Conservation (phyloP, 441 rosid species). For the Arabidopsis hybrid region DNA sequence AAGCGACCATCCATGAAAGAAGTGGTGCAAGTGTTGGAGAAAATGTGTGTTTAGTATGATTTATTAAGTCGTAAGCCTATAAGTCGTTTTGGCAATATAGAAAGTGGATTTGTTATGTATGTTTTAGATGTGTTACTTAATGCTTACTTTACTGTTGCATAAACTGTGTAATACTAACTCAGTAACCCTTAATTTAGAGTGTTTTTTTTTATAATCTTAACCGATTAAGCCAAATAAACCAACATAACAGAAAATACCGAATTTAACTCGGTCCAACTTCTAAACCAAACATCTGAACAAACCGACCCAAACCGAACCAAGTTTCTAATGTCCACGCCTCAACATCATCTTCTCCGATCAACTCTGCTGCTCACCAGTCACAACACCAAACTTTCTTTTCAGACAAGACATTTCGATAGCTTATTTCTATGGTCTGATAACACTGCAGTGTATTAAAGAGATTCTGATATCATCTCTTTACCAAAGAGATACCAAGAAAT, state of each 20-base stretch:
- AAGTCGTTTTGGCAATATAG: constrained; percentile 8
- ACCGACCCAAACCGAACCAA: constrained; percentile 13
- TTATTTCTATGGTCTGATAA: neutral
- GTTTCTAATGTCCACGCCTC: constrained; percentile 16
- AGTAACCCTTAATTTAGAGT: too few relatives aligned
- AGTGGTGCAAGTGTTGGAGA: constrained; percentile 67
- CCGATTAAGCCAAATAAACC: neutral
- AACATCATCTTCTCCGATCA: neutral
- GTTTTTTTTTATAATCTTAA: neutral
- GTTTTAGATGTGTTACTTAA: constrained; percentile 26
- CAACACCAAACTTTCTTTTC: neutral
- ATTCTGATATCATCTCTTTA: neutral
- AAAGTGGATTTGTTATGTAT: constrained; percentile 1
- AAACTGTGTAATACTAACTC: constrained; percentile 23
- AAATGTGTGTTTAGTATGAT: constrained; percentile 43
- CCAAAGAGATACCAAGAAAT: constrained; percentile 5
- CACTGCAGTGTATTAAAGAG: too few relatives aligned
- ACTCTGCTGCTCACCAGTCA: neutral
- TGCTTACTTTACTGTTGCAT: constrained; percentile 9
- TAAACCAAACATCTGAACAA: neutral
- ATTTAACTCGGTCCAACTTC: too few relatives aligned
- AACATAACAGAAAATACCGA: neutral
- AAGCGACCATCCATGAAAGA: constrained; percentile 91
- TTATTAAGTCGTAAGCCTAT: constrained; percentile 8
- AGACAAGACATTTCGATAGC: constrained; percentile 19